Percentiles rank a stretch among this genome's conserved stretches.
Conservation (phyloP, 257 asterid species). For the Euphrasia confusa region DNA sequence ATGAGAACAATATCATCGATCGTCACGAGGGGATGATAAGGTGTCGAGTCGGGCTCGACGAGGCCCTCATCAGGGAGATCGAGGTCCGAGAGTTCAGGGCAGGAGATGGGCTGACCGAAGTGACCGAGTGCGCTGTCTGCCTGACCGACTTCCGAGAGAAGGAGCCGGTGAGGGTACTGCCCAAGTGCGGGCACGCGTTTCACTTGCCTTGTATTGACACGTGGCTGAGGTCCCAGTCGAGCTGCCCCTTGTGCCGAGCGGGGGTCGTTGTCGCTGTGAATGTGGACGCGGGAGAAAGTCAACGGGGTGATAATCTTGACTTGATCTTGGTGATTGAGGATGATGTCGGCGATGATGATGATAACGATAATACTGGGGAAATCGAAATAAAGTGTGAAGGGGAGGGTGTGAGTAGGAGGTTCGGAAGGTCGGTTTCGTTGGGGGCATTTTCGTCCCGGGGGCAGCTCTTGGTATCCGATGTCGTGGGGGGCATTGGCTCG, state of each 20-base stretch:
- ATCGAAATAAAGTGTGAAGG: background rate
- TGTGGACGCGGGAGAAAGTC: slow-evolving; percentile 28
- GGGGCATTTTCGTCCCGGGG: slow-evolving; percentile 29
- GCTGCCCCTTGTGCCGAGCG: slow-evolving; percentile 81
- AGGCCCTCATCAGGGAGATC: slow-evolving; percentile 44
- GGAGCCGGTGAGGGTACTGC: slow-evolving; percentile 66
- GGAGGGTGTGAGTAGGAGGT: slow-evolving; percentile 17
- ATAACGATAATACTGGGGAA: background rate
- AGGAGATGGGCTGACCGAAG: slow-evolving; percentile 53
- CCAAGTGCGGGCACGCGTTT: slow-evolving; percentile 84
- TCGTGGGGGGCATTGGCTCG: slow-evolving; percentile 30
- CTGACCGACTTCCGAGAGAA: slow-evolving; percentile 60
- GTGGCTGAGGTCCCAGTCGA: slow-evolving; percentile 73
- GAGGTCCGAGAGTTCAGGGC: slow-evolving; percentile 45
- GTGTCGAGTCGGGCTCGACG: slow-evolving; percentile 50
- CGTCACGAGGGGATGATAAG: too few relatives aligned
- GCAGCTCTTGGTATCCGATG: too few relatives aligned
- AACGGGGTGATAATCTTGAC: slow-evolving; percentile 28
- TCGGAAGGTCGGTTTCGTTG: slow-evolving; percentile 49
- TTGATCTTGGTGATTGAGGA: slow-evolving; percentile 43
- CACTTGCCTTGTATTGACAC: slow-evolving; percentile 77
- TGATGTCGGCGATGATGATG: slow-evolving; percentile 29
- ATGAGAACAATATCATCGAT: too few relatives aligned
- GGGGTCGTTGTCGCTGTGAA: slow-evolving; percentile 17
- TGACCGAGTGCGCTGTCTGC: slow-evolving; percentile 74